Base-by-base conservation (phyloP, 2,329 filamentous ascomycete species). In the Trichoderma sp. region DNA sequence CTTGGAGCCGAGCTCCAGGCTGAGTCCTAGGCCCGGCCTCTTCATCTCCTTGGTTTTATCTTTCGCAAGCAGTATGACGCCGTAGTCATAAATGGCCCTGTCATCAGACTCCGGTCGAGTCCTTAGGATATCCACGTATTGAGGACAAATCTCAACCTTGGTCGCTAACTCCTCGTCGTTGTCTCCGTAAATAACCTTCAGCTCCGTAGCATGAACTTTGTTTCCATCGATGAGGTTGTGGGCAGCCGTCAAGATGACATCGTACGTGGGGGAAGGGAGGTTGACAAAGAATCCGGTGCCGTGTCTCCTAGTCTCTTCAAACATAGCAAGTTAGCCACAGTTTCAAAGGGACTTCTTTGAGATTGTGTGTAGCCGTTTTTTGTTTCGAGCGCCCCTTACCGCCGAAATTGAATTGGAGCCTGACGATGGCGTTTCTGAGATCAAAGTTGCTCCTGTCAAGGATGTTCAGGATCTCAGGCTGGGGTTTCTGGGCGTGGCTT, bases 241-340 rank as follows among this genome's bases (percentile, higher is more conserved):
- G 1, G 28, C 63, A 4, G 63, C 63, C 5, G 63, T 65, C 3
- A 65, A 7, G 15, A 65, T 60, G 48, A 59, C 21, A 39, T 65
- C 55, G 30, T 55, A 55, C 3, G 26, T 48, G 19, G 14, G 14
- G 5, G 47, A 54, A 17, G 63, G 63, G 10, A 65, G 19, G 12
- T 65, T 65, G 7, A 65, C 43, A 28, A 59, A 65, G 21, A 65
- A 65, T 2, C 63, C 63, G 2, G 63, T 60, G 17, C 63, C 63
- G 7, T 24, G 28, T 10, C 19, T 24, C 17, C 5, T 7, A 14
- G 4, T n/a, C 7, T n/a, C 58, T 62, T 7, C 30, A 44, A 24
- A 24, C 21, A 10, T 52, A 43, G 28, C 41, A 51, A 5, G 10
- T 52, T 12, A 52, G 50, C 50, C 26, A 52, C 19, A 7, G 14